Conservation (phyloP, 192 early-diverging fungal species). For the Backusella tuberculispora region DNA sequence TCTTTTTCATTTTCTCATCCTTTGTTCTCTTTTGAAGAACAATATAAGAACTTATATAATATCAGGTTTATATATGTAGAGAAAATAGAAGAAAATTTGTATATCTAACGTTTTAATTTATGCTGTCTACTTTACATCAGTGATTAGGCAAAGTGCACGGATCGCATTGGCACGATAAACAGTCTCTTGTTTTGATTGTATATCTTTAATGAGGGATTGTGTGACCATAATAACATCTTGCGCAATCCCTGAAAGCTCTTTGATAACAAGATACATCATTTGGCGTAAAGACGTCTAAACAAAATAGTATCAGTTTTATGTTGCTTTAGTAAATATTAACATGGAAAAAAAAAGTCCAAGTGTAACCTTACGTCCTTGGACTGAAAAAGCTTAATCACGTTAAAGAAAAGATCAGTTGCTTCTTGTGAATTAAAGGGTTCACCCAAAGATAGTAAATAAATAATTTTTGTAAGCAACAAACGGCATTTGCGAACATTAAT, state of each 20-base stretch:
- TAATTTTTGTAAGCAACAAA: slow-evolving; percentile 89
- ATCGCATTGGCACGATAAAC: slow-evolving; percentile 96
- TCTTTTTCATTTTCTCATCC: background rate
- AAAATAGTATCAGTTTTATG: slow-evolving; percentile 17
- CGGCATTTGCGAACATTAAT: slow-evolving; percentile 95
- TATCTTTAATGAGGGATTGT: slow-evolving; percentile 93
- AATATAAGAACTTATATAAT: background rate
- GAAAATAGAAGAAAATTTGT: background rate
- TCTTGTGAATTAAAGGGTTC: slow-evolving; percentile 92
- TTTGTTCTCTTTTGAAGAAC: background rate
- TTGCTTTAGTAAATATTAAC: background rate
- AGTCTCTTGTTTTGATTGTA: slow-evolving; percentile 91
- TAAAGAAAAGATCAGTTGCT: slow-evolving; percentile 98
- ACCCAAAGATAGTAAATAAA: slow-evolving; percentile 89
- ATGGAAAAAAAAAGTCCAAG: background rate
- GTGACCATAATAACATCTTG: slow-evolving; percentile 99
- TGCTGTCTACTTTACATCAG: slow-evolving; percentile 67
- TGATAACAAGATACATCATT: slow-evolving; percentile 97
- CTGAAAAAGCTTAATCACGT: slow-evolving; percentile 97
- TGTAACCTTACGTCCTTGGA: slow-evolving; percentile 76
- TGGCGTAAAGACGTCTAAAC: slow-evolving; percentile 88
- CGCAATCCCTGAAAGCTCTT: slow-evolving; percentile 90
- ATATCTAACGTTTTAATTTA: background rate
- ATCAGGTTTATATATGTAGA: background rate
- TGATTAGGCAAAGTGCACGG: slow-evolving; percentile 92